Base-by-base conservation (phyloP, 1,284 basidiomycete species). In the Irpex rosettiformis region DNA sequence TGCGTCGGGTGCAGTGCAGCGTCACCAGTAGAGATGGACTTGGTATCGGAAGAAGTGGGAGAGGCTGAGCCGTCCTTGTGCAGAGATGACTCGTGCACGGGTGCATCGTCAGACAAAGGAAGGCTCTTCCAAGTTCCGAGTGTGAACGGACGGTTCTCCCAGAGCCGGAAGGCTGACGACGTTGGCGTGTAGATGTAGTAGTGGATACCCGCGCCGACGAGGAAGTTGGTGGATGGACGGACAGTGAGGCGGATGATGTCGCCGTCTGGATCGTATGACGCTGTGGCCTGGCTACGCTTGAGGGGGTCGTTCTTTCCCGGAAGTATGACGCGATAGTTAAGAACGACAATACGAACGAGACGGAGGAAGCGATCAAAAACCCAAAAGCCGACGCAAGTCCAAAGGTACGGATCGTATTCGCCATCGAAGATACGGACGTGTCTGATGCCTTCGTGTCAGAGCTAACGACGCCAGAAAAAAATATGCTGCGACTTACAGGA, bases 181-280 rank as follows among this genome's bases (percentile, higher is more conserved):
- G 45, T 48, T 8, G 45, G 45, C 11, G 45, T 48, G 45, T 48
- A 48, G 45, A 48, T 48, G 45, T 48, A 48, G 45, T 48, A 48
- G 45, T 48, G 45, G 18, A 48, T 48, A 18, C 45, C 45, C 11
- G 45, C 45, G 6, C 45, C 45, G 6, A 53, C 29, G 24, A 33
- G 24, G 52, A 53, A 25, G 45, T 48, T 48, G 11, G 24, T 25
- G 45, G 45, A 48, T 11, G 45, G 45, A 2, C 45, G 45, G 18
- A 48, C 45, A 18, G 45, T 48, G 45, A 48, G 45, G 45, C 45
- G 45, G 4, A 48, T 48, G 10, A 48, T 48, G 18, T 48, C 45
- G 45, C 45, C 45, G 7, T 48, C 45, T 1, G 45, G 21, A 25
- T 48, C 45, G 45, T 48, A 48, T 48, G 45, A 22, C 18, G 18